Conservation (phyloP, 176 grass and related monocot species). For the Rhynchospora breviuscula region DNA sequence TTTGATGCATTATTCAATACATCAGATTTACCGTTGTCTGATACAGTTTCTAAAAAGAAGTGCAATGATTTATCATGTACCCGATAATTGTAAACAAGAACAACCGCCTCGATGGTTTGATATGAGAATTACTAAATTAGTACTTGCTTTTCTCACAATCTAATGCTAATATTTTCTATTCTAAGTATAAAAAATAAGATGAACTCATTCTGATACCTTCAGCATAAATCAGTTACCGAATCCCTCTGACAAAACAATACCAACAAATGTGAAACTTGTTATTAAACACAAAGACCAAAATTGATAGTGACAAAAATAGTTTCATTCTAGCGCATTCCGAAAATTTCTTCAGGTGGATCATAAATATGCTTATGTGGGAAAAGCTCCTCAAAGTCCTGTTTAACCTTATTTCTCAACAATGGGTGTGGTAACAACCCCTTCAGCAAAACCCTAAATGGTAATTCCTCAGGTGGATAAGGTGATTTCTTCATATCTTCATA, state of each 20-base stretch:
- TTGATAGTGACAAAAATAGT: not conserved
- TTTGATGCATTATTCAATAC: not conserved
- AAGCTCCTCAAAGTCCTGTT: slow-evolving; percentile 95
- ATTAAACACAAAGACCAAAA: not conserved
- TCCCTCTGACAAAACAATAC: not conserved
- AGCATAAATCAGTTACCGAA: not conserved
- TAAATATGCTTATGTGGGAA: slow-evolving; percentile 92
- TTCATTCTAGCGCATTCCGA: slow-evolving; percentile 55
- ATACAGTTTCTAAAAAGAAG: not conserved
- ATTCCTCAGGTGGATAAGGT: slow-evolving; percentile 69
- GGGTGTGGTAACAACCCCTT: slow-evolving; percentile 89
- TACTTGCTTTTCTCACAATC: not conserved
- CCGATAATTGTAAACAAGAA: not conserved
- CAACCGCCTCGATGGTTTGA: not conserved
- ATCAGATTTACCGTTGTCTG: not conserved
- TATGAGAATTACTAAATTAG: not conserved
- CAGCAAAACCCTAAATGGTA: slow-evolving; percentile 84
- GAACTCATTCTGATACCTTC: not conserved
- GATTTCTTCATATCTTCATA: slow-evolving; percentile 92
- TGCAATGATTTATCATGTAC: not conserved
- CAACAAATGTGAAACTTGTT: not conserved
- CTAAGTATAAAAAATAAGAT: not conserved
- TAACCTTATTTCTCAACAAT: slow-evolving; percentile 79
- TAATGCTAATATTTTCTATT: not conserved
- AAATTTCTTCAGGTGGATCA: slow-evolving; percentile 92